Conservation (phyloP, 768 basidiomycete genomes). For the Trametes sanguinea region DNA sequence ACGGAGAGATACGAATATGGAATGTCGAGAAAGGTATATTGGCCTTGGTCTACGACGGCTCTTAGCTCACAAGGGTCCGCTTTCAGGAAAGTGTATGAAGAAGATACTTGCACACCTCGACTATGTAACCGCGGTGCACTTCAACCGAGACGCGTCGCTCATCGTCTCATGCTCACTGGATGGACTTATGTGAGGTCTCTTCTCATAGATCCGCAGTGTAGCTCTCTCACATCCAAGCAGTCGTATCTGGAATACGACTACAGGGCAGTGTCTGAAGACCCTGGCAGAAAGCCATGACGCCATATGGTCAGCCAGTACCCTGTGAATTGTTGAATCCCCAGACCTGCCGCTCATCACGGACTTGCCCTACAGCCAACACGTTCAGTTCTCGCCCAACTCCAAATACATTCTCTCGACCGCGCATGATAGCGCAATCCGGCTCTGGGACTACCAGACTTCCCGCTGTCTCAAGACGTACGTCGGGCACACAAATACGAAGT, state of each 20-base stretch:
- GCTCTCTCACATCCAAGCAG: conserved; percentile 41
- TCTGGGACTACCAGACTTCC: conserved; percentile 94
- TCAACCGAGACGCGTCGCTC: conserved; percentile 88
- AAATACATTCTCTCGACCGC: conserved; percentile 94
- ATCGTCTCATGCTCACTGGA: conserved; percentile 92
- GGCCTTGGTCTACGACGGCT: neutral
- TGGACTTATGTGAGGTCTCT: conserved; percentile 78
- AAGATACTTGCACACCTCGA: conserved; percentile 92
- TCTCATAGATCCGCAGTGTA: neutral
- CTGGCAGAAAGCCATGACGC: conserved; percentile 88
- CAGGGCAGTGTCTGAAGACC: conserved; percentile 95
- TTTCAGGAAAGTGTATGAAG: conserved; percentile 77
- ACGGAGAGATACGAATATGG: conserved; percentile 93
- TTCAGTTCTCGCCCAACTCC: conserved; percentile 94
- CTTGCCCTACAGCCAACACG: conserved; percentile 64
- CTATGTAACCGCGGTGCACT: conserved; percentile 92
- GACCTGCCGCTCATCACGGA: neutral
- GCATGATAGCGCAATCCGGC: conserved; percentile 87
- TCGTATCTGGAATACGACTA: conserved; percentile 92
- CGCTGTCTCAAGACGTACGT: conserved; percentile 89
- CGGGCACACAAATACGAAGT: conserved; percentile 82
- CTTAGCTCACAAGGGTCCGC: neutral
- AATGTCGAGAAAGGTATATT: conserved; percentile 74
- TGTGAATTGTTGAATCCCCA: neutral
- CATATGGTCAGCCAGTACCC: conserved; percentile 61